Evolutionary conservation across 257 asterid genomes (phyloP), one percentile per base, ranked within the genome.

Genomic region (Nicotiana undulata): DNA sequence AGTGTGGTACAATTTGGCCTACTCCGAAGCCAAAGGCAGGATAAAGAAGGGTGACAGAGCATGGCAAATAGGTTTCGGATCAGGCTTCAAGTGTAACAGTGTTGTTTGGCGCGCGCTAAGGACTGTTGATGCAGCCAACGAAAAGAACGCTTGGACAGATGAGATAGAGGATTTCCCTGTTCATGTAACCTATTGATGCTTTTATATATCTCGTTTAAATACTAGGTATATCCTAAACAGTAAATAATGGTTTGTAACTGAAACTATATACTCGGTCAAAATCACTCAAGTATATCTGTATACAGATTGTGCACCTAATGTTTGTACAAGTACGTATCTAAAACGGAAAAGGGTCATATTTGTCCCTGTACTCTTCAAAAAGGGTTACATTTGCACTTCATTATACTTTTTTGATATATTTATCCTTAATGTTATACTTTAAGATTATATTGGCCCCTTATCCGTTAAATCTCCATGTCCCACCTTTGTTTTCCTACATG

Each of bases 1-100:
- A 11, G 46, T 85, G 12, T 85, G 88, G 88, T 85, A 85, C 16
- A 83, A 66, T 29, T 66, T 85, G 29, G 81, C 83, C 18, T 82
- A 85, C 31, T 74, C 58, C 0, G 88, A 85, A 64, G 85, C 84
- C 0, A 79, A 80, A 76, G 86, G 86, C 1, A 82, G 84, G 56
- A 82, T 82, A 72, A 85, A 72, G n/a, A 82, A 56, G 34, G 84
- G 84, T 24, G 86, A 85, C n/a, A 79, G 81, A 12, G 83, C 70
- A 3, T 79, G 85, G 86, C 82, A 85, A 80, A 64, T 82, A 31
- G 84, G 83, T 32, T 81, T 82, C 16, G 85, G 87, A 61, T 81
- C 85, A 59, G 87, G 88, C 13, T 85, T 85, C 82, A 85, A 85
- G 56, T 85, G 85, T 26, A 85, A 80, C 77, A 82, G 84, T 53